These are phyloP conservation scores for Croton setiger DNA, from an alignment of 441 rosid genomes.

Conservation along the genomic window DNA sequence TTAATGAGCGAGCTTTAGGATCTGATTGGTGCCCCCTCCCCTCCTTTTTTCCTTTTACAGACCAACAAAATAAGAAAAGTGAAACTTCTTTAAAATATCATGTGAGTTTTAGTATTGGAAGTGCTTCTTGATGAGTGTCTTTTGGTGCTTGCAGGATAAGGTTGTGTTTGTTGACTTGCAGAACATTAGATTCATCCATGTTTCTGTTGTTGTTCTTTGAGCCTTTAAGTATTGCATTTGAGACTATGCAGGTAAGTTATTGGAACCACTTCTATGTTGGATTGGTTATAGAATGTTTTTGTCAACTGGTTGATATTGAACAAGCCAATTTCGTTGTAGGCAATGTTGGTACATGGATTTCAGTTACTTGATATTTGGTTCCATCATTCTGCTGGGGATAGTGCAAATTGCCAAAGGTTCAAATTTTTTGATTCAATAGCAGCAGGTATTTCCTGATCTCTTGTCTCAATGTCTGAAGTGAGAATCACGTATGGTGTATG, in stretches of 20 bases:
- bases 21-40: not conserved
- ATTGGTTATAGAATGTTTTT: slow-evolving; percentile 7
- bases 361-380: slow-evolving; percentile 94
- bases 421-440: slow-evolving; percentile 66
- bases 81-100: no score
- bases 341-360: slow-evolving; percentile 89
- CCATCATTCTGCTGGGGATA: slow-evolving; percentile 65
- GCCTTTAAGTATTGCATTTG: slow-evolving; percentile 95
- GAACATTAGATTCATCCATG: slow-evolving; percentile 60
- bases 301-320: slow-evolving; percentile 7
- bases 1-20: not conserved
- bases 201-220: slow-evolving; percentile 83
- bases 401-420: slow-evolving; percentile 58
- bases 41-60: no score
- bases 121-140: slow-evolving; percentile 9
- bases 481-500: slow-evolving; percentile 7
- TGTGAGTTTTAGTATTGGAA: not conserved
- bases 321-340: slow-evolving; percentile 44
- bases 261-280: not conserved
- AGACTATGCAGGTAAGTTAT: slow-evolving; percentile 84
- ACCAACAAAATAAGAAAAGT: no score
- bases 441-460: slow-evolving; percentile 51
- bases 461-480: slow-evolving; percentile 16
- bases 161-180: slow-evolving; percentile 59
- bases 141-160: slow-evolving; percentile 65